Evolutionary conservation across 2,329 filamentous ascomycete species (phyloP), one percentile per base, ranked within the genome.

Genomic region (Cercospora sesami): DNA sequence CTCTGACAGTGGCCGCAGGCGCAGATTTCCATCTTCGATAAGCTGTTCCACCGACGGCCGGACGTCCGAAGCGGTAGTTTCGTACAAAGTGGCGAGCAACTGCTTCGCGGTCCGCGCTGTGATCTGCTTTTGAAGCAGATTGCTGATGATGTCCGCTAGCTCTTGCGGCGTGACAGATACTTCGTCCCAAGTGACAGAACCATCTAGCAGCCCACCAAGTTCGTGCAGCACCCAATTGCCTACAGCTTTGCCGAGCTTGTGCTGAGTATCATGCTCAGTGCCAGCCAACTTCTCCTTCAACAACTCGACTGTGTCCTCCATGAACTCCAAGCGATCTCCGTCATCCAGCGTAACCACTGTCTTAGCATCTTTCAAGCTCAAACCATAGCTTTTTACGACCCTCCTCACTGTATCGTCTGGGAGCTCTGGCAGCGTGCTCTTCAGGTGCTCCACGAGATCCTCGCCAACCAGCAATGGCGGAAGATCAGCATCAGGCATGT

Each of bases 401-500:
- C 88, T 84, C 2, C 96, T 82, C 39, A 86, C 83, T 5, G 75
- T 76, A n/a, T 71, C 67, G 72, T 97, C 93, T 0, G 94, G 93
- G 9, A 91, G 82, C 23, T 87, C 83, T 4, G 92, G 91, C 68
- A 97, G 81, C 0, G 85, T 90, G 0, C 79, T 73, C 21, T 80
- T 81, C 14, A 98, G 83, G 70, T 89, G 83, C 5, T 83, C 76
- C 4, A 97, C 82, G 0, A 98, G 83, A 66, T 91, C 89, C 68
- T 81, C 77, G 7, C 89, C 89, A 68, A 99, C 90, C 2, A 93
- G 78, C 1, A 99, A 83, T 1, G 95, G 93, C 0, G 87, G 86
- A 14, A 99, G 84, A 77, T 99, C 95, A 5, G 95, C 92, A 78
- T 99, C 95, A 0, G 95, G 94, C 94, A 99, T 98, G 78, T 99